Percentiles rank a stretch among this genome's conserved stretches.
These are phyloP conservation scores for Chalciporus sphaerocephalus DNA, from an alignment of 768 basidiomycete species.

Conservation along the genomic window DNA sequence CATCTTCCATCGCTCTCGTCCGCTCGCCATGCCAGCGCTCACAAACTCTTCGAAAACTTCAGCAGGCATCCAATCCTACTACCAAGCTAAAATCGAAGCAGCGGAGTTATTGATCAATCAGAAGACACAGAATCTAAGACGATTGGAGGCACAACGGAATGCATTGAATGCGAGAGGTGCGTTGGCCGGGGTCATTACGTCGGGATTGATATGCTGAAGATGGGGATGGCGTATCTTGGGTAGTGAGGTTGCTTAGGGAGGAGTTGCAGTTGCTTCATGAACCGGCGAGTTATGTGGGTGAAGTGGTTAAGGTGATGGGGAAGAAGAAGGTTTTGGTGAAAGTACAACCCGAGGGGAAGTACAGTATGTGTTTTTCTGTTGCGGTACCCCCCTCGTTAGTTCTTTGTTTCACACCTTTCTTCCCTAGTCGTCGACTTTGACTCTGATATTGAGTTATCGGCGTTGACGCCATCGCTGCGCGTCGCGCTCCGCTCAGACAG, in stretches of 20 bases:
- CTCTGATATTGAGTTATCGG: conserved; percentile 72
- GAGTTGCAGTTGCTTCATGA: conserved; percentile 91
- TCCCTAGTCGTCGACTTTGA: conserved; percentile 87
- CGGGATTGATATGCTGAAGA: neutral
- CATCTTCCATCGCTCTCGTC: neutral
- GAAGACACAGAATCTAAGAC: conserved; percentile 93
- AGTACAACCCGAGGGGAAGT: conserved; percentile 98
- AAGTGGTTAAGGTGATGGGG: conserved; percentile 97
- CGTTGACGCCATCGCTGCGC: conserved; percentile 81
- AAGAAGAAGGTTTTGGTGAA: conserved; percentile 99
- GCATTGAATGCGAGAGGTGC: conserved; percentile 91
- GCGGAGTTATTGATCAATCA: conserved; percentile 92
- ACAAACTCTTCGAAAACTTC: conserved; percentile 38
- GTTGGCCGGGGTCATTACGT: conserved; percentile 12
- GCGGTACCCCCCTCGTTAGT: neutral
- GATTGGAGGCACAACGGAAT: conserved; percentile 95
- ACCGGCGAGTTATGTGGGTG: conserved; percentile 96
- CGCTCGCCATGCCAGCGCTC: conserved; percentile 40
- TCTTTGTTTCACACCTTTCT: neutral
- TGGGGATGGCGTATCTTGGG: too few species aligned
- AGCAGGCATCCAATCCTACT: conserved; percentile 82
- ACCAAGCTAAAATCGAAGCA: conserved; percentile 92
- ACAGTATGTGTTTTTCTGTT: conserved; percentile 62
- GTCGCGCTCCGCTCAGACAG: conserved; percentile 95
- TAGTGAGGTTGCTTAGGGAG: conserved; percentile 86